Evolutionary conservation across 306 rosid species (phyloP).

Genomic region (Citrullus mucosospermus): DNA sequence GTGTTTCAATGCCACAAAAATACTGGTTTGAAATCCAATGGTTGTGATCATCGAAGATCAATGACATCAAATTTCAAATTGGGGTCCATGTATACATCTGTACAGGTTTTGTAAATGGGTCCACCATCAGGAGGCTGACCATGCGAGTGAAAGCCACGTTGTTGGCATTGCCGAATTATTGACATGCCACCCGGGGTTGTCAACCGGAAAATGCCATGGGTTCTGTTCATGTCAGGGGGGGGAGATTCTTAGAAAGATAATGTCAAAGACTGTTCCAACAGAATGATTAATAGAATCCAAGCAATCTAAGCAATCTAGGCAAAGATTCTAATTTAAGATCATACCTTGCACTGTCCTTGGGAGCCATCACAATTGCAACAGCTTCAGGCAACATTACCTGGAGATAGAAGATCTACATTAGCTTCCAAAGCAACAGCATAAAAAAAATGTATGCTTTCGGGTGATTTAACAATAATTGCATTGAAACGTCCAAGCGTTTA

Average conservation of each 20-base stretch:
- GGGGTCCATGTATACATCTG: constrained; percentile 93
- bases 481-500: background rate
- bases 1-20: background rate
- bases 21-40: background rate
- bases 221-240: constrained; percentile 36
- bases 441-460: background rate
- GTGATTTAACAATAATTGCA: background rate
- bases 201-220: constrained; percentile 87
- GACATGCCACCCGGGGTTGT: constrained; percentile 91
- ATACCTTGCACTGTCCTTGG: constrained; percentile 66
- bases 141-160: constrained; percentile 88
- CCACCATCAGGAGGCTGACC: constrained; percentile 82
- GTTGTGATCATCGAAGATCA: constrained; percentile 61
- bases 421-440: constrained; percentile 8
- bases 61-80: constrained; percentile 70
- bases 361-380: constrained; percentile 98
- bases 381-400: constrained; percentile 97
- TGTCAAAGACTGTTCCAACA: background rate
- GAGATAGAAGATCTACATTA: constrained; percentile 6
- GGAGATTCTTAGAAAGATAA: background rate
- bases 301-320: background rate
- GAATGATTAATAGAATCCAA: background rate
- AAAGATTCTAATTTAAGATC: constrained; percentile 5
- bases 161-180: constrained; percentile 75
- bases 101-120: constrained; percentile 68